Conservation (phyloP, 129 eudicot species). For the Silybum marianum region DNA sequence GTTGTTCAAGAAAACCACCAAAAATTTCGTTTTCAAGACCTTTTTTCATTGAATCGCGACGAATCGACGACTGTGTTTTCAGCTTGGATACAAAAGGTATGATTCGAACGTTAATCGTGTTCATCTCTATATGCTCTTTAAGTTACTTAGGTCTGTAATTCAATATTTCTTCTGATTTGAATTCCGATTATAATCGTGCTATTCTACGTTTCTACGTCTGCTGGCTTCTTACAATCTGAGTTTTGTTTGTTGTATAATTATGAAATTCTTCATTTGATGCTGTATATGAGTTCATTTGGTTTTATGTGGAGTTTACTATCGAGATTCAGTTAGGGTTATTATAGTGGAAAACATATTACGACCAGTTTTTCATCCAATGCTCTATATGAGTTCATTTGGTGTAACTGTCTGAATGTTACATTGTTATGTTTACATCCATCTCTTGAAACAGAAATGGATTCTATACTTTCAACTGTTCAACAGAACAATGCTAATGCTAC, state of each 20-base stretch:
- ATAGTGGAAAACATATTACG: background rate
- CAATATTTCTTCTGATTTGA: background rate
- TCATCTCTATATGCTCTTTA: background rate
- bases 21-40: background rate
- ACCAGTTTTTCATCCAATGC: background rate
- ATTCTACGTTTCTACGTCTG: background rate
- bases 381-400: background rate
- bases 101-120: background rate
- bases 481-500: background rate
- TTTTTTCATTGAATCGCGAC: background rate
- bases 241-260: background rate
- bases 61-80: background rate
- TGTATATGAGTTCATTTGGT: background rate
- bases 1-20: background rate
- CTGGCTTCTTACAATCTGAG: background rate
- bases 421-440: background rate
- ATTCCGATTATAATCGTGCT: background rate
- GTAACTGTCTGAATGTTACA: background rate
- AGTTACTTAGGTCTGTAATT: constrained; percentile 8
- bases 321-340: background rate
- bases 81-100: background rate
- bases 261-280: background rate
- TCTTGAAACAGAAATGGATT: background rate
- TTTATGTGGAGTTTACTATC: background rate
- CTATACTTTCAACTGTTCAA: background rate